Conservation (phyloP, 2,329 filamentous ascomycete genomes). For the Hymenoscyphus linearis region DNA sequence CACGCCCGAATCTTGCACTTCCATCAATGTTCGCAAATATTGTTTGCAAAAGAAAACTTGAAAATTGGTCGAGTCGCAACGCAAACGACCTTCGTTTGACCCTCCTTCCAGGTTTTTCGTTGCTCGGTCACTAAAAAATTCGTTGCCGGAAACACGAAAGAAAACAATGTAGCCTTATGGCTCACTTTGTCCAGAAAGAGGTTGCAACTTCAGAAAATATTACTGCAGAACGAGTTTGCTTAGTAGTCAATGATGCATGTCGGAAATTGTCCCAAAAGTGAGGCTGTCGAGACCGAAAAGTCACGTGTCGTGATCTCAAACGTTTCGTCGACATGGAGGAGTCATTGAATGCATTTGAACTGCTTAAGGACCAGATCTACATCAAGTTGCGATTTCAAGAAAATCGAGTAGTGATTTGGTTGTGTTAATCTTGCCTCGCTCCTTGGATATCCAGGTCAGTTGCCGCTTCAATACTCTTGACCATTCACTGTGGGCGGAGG, state of each 20-base stretch:
- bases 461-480: neutral
- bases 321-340: neutral
- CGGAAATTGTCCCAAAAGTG: neutral
- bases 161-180: neutral
- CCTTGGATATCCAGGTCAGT: neutral
- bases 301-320: neutral
- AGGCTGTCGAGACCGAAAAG: slow-evolving; percentile 3
- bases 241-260: neutral
- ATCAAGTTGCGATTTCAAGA: neutral
- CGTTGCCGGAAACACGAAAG: neutral
- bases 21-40: neutral
- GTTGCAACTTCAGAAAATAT: neutral
- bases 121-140: neutral
- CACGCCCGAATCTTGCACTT: neutral
- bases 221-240: neutral
- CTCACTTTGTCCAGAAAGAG: neutral
- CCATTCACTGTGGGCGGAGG: too few relatives aligned
- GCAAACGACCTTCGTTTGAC: neutral
- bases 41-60: neutral
- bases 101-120: neutral
- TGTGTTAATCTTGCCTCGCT: neutral
- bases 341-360: neutral
- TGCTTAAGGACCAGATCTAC: neutral
- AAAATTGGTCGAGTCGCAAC: neutral
- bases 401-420: neutral